A percentile compares a stretch with the other conserved stretches of the same genome.
These are phyloP conservation scores for Buddleja alternifolia DNA, from an alignment of 257 asterid species.

Conservation along the genomic window DNA sequence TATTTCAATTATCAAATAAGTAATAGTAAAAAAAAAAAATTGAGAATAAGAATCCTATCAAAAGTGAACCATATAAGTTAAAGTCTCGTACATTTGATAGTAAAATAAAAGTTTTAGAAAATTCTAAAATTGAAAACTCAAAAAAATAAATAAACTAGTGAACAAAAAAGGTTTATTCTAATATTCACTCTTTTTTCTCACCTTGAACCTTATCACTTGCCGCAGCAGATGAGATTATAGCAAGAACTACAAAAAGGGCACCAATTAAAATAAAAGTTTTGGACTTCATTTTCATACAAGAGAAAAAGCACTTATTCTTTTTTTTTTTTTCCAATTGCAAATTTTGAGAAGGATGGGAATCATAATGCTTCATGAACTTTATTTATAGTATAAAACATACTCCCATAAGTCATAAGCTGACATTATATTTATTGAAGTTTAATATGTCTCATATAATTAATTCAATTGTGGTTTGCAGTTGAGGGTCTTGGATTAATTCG, in stretches of 20 bases:
- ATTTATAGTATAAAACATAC: no score
- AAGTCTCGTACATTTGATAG: no score
- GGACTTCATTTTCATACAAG: background rate
- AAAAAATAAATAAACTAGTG: no score
- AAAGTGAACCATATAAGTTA: no score
- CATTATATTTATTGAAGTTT: background rate
- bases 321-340: background rate
- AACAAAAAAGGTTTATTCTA: no score
- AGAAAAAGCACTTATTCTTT: background rate
- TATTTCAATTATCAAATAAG: no score
- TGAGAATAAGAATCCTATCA: no score
- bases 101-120: no score
- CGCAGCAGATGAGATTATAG: background rate
- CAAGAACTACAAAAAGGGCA: background rate
- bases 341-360: background rate
- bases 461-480: background rate
- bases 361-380: background rate
- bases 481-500: background rate
- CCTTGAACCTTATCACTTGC: background rate
- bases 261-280: background rate
- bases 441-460: background rate
- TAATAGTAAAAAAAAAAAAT: no score
- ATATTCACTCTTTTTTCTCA: background rate
- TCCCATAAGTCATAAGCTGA: background rate
- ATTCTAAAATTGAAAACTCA: no score